These are phyloP conservation scores for Fusarium scirpi DNA, from an alignment of 2,329 filamentous ascomycete species.

Conservation along the genomic window DNA sequence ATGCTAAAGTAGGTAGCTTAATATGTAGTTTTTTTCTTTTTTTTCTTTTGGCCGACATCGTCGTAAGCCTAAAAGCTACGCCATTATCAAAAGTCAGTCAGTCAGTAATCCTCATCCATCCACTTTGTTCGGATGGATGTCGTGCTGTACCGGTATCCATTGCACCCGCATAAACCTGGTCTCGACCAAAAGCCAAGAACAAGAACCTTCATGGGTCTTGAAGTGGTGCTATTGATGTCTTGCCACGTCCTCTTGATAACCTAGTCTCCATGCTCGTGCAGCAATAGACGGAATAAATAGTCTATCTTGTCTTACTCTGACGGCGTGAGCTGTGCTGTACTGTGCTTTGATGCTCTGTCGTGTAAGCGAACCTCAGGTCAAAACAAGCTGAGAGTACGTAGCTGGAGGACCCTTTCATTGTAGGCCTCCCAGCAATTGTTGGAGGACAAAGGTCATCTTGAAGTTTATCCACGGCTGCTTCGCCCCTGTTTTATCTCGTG, in stretches of 20 bases:
- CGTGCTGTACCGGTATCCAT: constrained; percentile 8
- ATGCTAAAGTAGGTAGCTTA: constrained; percentile 1
- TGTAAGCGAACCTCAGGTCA: constrained; percentile 14
- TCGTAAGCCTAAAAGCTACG: constrained; percentile 24
- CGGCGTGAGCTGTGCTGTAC: constrained; percentile 2
- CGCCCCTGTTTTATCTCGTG: constrained; percentile 47
- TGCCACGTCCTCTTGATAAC: constrained; percentile 30
- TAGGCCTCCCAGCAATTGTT: constrained; percentile 11
- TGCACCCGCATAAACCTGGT: constrained; percentile 13
- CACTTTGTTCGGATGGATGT: constrained; percentile 3
- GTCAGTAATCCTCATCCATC: constrained; percentile 5
- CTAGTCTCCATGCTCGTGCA: constrained; percentile 28
- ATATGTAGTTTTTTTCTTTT: neutral
- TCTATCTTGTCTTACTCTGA: constrained; percentile 19
- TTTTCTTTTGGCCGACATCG: constrained; percentile 2
- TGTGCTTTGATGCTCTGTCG: constrained; percentile 6
- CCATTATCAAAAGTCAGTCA: constrained; percentile 32
- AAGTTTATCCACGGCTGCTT: constrained; percentile 26
- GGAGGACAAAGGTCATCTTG: constrained; percentile 29
- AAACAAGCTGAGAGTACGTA: neutral
- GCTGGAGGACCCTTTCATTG: neutral
- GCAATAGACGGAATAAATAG: constrained; percentile 15
- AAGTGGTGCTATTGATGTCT: constrained; percentile 28
- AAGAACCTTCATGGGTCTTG: constrained; percentile 18
- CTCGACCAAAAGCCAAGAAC: constrained; percentile 16